Percentiles rank a stretch among this genome's conserved stretches.
Conservation (phyloP, 2,329 filamentous ascomycete genomes). For the Xylariales sp. region DNA sequence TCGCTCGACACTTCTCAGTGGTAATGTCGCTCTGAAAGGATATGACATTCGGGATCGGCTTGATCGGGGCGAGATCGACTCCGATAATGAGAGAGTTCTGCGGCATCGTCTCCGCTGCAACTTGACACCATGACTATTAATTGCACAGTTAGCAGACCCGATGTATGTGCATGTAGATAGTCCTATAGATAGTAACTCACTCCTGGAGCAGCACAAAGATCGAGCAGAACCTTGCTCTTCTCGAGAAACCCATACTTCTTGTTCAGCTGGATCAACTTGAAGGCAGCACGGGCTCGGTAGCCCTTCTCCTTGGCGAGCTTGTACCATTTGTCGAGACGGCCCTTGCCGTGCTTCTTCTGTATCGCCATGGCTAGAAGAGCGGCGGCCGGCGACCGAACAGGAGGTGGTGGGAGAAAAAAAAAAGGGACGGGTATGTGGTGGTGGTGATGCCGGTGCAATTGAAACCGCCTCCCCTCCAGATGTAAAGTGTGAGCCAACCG, state of each 20-base stretch:
- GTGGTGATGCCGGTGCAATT: no score
- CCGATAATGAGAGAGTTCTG: conserved; percentile 84
- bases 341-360: conserved; percentile 98
- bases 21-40: conserved; percentile 98
- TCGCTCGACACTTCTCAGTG: conserved; percentile 90
- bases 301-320: conserved; percentile 98
- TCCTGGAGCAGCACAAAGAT: no score
- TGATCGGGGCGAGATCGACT: conserved; percentile 92
- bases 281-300: conserved; percentile 90
- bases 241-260: conserved; percentile 99
- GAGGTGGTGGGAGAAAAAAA: no score
- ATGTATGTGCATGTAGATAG: no score
- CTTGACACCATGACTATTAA: conserved; percentile 97
- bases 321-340: conserved; percentile 98
- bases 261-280: conserved; percentile 97
- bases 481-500: no score
- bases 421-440: no score
- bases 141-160: no score
- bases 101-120: conserved; percentile 94
- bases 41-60: conserved; percentile 89
- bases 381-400: no score
- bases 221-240: conserved; percentile 91
- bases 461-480: no score
- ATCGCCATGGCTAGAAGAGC: conserved; percentile 77
- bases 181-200: no score